Conservation (phyloP, 768 basidiomycete genomes). For the Rhizopogon vesiculosus region DNA sequence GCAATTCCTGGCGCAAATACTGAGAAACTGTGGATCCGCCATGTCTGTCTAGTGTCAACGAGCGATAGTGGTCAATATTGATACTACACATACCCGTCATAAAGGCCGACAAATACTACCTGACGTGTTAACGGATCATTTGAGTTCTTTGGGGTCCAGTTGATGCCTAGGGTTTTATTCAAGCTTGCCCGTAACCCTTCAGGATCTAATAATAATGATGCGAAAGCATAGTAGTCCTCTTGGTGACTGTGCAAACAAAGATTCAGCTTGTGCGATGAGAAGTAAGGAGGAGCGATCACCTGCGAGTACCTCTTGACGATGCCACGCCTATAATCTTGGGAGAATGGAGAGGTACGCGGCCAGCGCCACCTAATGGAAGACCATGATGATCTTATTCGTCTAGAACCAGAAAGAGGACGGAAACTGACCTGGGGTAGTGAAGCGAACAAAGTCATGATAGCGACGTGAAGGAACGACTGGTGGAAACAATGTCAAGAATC, state of each 20-base stretch:
- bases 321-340: slow-evolving; percentile 76
- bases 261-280: not conserved
- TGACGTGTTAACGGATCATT: slow-evolving; percentile 62
- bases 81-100: slow-evolving; percentile 68
- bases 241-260: slow-evolving; percentile 56
- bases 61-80: not conserved
- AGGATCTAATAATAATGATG: slow-evolving; percentile 70
- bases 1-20: slow-evolving; percentile 80
- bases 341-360: slow-evolving; percentile 67
- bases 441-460: slow-evolving; percentile 73
- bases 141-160: slow-evolving; percentile 66
- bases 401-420: slow-evolving; percentile 20
- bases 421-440: slow-evolving; percentile 40
- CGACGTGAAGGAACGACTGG: slow-evolving; percentile 16
- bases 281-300: slow-evolving; percentile 33
- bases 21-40: slow-evolving; percentile 89
- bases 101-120: slow-evolving; percentile 84
- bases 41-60: slow-evolving; percentile 49
- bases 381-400: not conserved
- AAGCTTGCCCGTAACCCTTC: slow-evolving; percentile 66
- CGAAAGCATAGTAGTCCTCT: slow-evolving; percentile 82
- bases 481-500: slow-evolving; percentile 7
- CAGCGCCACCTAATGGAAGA: slow-evolving; percentile 46
- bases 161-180: slow-evolving; percentile 53
- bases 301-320: slow-evolving; percentile 70